Evolutionary conservation across 305 asterid species (phyloP), one percentile per base, ranked within the genome.

Genomic region (Lippia alba): DNA sequence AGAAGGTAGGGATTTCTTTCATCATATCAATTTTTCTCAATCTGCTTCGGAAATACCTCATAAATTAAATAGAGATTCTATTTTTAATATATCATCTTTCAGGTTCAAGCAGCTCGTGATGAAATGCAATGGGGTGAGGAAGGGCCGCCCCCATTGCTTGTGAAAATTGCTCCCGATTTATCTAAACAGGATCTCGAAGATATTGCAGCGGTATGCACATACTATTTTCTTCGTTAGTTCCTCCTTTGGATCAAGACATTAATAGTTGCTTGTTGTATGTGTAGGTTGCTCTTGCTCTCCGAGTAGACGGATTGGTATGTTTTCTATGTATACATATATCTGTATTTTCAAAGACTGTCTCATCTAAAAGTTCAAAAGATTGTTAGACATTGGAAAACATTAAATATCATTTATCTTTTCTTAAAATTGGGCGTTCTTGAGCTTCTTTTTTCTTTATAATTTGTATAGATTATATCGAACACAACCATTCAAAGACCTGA

Each of bases 81-180:
- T 44, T 44, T 44, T 44, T 44, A 6, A 44, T 44, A 0, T 44
- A 7, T 44, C 4, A 44, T 50, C 66, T 61, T 18, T 73, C 63
- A 87, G 99, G 91, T 94, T 75, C 98, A 89, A 89, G 99, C 94
- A n/a, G 98, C 96, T 71, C 96, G 98, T 46, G 99, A 94, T 75
- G 99, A 94, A 83, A 94, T 92, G 99, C 98, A 94, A 87, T 92
- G 99, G 99, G 98, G 92, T 66, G 99, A 94, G 69, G 98, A 94
- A 66, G 98, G 99, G 12, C 98, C 98, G 41, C 98, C 98, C 12
- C 98, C 97, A 0, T 78, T 94, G 79, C 98, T 94, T 36, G 98
- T 92, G 64, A 94, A 92, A 86, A 94, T 94, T 64, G 99, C 98
- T 65, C 99, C 98, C 17, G 98, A 94, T 72, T 82, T 94, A 77